Percentiles rank a stretch among this genome's conserved stretches.
phyloP scores from a whole-genome alignment of 108 stramenopile species.

The Cylindrotheca closterium region DNA sequence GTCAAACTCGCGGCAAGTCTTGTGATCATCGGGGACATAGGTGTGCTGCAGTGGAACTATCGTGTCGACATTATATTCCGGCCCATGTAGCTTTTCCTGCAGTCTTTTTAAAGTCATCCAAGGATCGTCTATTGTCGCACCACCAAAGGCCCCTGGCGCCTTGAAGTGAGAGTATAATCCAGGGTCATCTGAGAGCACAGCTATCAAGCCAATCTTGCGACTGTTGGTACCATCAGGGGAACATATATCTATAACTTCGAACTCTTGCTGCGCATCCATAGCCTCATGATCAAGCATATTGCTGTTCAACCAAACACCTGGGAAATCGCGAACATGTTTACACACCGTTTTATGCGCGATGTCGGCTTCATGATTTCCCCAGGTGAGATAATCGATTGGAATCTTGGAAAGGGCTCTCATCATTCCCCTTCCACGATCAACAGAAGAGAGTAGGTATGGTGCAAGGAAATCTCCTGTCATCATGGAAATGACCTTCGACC shows the following conservation, averaged over 20 bases:
- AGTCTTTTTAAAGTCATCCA: conserved; percentile 39
- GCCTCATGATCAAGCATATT: conserved; percentile 54
- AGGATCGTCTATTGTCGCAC: conserved; percentile 41
- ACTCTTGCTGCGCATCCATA: conserved; percentile 39
- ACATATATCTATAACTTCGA: conserved; percentile 34
- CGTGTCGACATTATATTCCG: conserved; percentile 33
- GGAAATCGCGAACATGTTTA: conserved; percentile 33
- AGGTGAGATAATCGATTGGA: conserved; percentile 38
- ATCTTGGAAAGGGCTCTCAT: conserved; percentile 38
- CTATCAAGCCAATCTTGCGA: conserved; percentile 35
- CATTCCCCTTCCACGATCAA: conserved; percentile 57
- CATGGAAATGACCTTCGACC: conserved; percentile 22
- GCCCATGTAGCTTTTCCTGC: conserved; percentile 26
- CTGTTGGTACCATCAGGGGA: conserved; percentile 34
- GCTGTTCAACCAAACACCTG: conserved; percentile 43
- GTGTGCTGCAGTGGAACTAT: conserved; percentile 50
- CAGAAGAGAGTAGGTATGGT: conserved; percentile 37
- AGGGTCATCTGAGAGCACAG: conserved; percentile 45
- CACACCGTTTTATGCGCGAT: conserved; percentile 36
- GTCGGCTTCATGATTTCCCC: conserved; percentile 57
- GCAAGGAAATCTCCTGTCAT: conserved; percentile 45
- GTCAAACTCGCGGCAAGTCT: conserved; percentile 44
- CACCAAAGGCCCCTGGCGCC: conserved; percentile 42
- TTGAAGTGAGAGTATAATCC: conserved; percentile 43
- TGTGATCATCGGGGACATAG: conserved; percentile 49